These are phyloP conservation scores for Boletus subparvulus DNA, from an alignment of 768 basidiomycete species.

Conservation along the genomic window DNA sequence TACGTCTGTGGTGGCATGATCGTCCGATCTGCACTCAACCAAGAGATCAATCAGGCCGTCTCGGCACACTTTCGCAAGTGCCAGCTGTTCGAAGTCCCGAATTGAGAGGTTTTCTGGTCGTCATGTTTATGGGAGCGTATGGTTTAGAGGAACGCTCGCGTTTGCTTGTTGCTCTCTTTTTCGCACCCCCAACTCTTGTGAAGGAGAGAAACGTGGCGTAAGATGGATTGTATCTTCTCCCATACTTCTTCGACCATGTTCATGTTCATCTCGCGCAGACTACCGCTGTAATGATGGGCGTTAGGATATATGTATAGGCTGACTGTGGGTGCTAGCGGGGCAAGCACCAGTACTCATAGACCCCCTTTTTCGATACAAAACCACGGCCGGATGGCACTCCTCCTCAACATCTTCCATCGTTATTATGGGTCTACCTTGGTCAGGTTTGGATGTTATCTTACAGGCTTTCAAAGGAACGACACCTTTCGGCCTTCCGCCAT, in stretches of 20 bases:
- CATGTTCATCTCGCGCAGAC: no score
- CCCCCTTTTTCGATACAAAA: no score
- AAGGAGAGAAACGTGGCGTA: background rate
- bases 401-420: background rate
- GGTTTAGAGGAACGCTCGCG: background rate
- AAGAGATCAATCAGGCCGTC: slow-evolving; percentile 32
- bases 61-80: slow-evolving; percentile 37
- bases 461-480: background rate
- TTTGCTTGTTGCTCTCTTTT: no score
- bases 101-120: background rate
- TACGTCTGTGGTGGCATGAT: slow-evolving; percentile 51
- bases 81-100: slow-evolving; percentile 36
- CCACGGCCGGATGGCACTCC: no score
- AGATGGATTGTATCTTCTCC: no score
- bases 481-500: no score
- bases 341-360: no score
- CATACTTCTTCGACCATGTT: no score
- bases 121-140: background rate
- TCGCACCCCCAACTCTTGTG: background rate
- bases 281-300: no score
- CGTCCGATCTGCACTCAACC: slow-evolving; percentile 36
- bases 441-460: background rate
- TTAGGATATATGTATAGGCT: no score
- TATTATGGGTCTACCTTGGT: background rate
- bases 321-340: no score